Evolutionary conservation across 441 rosid genomes (phyloP).

Genomic region (Gossypium aridum): DNA sequence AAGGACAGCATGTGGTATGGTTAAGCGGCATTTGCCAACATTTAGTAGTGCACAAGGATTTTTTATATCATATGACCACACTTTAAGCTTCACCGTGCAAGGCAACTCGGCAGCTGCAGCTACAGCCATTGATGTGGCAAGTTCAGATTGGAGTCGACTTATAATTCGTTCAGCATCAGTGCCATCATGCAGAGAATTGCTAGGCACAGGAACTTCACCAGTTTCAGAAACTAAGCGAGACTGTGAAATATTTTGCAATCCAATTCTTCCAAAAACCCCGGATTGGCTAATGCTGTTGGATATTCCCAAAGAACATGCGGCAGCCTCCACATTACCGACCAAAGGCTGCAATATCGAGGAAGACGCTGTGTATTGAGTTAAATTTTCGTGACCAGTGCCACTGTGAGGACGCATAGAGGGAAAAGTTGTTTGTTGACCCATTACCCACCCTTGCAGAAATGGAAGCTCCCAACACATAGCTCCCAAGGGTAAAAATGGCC

Average conservation of each 20-base stretch:
- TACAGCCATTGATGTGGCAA: conserved; percentile 65
- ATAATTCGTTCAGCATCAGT: conserved; percentile 41
- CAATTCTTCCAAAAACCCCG: conserved; percentile 46
- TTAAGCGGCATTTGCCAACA: conserved; percentile 51
- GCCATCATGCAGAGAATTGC: conserved; percentile 26
- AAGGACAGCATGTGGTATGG: conserved; percentile 87
- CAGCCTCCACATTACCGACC: conserved; percentile 41
- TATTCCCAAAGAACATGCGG: conserved; percentile 40
- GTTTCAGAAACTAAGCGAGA: conserved; percentile 29
- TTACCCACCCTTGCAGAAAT: conserved; percentile 80
- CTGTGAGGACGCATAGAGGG: conserved; percentile 37
- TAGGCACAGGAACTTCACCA: conserved; percentile 26
- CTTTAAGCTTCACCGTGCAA: conserved; percentile 78
- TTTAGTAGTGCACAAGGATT: conserved; percentile 47
- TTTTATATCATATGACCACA: conserved; percentile 71
- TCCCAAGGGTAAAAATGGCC: conserved; percentile 48
- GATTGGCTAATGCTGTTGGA: conserved; percentile 39
- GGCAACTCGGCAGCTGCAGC: conserved; percentile 78
- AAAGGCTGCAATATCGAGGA: conserved; percentile 32
- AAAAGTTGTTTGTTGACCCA: conserved; percentile 65
- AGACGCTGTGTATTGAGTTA: conserved; percentile 30
- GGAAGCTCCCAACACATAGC: conserved; percentile 76
- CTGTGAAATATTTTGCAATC: conserved; percentile 30
- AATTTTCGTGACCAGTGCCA: conserved; percentile 32
- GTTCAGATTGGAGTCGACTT: conserved; percentile 62